Conservation (phyloP, 306 rosid species). For the Trichosanthes cucumerina region DNA sequence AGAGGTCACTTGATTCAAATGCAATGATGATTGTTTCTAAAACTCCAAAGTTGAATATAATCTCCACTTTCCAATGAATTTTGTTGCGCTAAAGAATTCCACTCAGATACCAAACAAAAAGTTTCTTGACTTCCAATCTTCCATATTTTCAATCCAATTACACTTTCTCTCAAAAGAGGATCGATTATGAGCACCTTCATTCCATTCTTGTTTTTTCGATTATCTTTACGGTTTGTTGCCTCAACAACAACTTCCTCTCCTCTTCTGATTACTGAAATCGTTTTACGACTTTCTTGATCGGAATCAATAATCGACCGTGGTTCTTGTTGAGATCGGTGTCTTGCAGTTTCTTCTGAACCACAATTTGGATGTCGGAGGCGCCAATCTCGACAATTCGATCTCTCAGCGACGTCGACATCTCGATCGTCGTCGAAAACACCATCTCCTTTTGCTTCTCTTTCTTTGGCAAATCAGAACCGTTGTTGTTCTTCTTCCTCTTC, state of each 20-base stretch:
- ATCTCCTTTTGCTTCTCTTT: background rate
- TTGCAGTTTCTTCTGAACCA: background rate
- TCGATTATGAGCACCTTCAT: background rate
- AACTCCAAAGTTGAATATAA: background rate
- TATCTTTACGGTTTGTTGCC: background rate
- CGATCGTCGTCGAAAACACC: background rate
- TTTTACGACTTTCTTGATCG: background rate
- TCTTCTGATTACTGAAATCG: background rate
- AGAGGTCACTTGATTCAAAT: background rate
- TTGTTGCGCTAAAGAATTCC: background rate
- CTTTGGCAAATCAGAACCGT: background rate
- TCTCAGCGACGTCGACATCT: background rate
- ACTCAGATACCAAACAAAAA: background rate
- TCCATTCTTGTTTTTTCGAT: background rate
- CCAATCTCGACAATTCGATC: background rate
- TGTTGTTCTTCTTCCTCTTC: background rate
- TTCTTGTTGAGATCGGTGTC: background rate
- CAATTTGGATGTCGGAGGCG: background rate
- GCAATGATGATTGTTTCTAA: background rate
- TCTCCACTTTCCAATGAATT: background rate
- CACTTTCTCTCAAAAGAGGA: background rate
- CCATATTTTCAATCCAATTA: background rate
- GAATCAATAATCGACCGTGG: background rate
- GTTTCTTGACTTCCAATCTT: too few relatives aligned
- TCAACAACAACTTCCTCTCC: background rate